Conservation (phyloP, 768 basidiomycete species). For the Russula brevipes region DNA sequence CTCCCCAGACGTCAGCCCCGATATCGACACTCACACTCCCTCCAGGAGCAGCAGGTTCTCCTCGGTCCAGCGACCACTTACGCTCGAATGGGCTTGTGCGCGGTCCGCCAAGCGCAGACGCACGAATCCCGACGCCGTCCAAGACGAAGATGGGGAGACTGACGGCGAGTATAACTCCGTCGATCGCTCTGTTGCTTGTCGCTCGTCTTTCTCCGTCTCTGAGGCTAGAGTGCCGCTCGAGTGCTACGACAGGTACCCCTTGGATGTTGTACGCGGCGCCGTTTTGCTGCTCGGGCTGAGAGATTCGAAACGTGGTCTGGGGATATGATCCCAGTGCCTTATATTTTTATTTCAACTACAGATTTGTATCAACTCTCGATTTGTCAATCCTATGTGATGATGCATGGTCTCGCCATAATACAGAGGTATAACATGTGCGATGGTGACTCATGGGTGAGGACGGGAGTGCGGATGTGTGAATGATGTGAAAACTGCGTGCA, state of each 20-base stretch:
- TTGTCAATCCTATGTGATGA: constrained; percentile 14
- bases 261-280: constrained; percentile 32
- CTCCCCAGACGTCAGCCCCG: constrained; percentile 20
- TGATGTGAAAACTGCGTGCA: constrained; percentile 18
- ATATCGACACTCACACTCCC: constrained; percentile 5
- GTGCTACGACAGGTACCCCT: constrained; percentile 26
- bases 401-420: constrained; percentile 18
- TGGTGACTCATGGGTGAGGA: constrained; percentile 11
- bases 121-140: constrained; percentile 9
- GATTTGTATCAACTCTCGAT: constrained; percentile 21
- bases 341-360: constrained; percentile 3
- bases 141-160: constrained; percentile 24
- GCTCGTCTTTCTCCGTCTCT: not conserved
- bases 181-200: not conserved
- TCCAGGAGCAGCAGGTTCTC: constrained; percentile 13
- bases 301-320: not conserved
- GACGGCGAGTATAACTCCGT: constrained; percentile 14
- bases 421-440: constrained; percentile 27
- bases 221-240: constrained; percentile 24
- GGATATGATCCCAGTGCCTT: constrained; percentile 6
- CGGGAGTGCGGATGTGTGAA: not conserved
- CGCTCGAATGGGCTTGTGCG: constrained; percentile 45
- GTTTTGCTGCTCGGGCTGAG: constrained; percentile 28
- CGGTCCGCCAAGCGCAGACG: constrained; percentile 37
- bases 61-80: constrained; percentile 28